These are phyloP conservation scores for Wickerhamiella dianesei DNA, from an alignment of 805 yeast species.

Conservation along the genomic window DNA sequence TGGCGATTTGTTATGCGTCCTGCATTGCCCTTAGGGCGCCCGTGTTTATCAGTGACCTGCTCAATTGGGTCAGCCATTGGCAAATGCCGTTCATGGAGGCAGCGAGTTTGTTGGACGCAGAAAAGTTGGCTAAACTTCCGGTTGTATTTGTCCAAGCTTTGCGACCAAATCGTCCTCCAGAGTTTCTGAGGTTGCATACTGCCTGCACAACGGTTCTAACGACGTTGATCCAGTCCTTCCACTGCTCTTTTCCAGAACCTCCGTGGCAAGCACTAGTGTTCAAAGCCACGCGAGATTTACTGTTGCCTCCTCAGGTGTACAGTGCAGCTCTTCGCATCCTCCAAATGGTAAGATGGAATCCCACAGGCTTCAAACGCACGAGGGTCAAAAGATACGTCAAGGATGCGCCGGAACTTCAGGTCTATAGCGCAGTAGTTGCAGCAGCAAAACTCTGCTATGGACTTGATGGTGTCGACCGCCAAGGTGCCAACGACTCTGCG, in stretches of 20 bases:
- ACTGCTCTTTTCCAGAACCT: conserved; percentile 8
- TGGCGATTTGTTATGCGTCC: conserved; percentile 22
- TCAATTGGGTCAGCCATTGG: conserved; percentile 19
- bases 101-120: conserved; percentile 5
- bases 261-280: conserved; percentile 32
- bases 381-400: background rate
- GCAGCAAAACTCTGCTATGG: conserved; percentile 17
- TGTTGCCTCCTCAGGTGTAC: conserved; percentile 40
- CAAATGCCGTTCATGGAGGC: conserved; percentile 24
- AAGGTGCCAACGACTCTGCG: conserved; percentile 3
- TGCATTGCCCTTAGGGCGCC: conserved; percentile 17
- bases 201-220: background rate
- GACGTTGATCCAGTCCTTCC: background rate
- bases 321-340: conserved; percentile 25
- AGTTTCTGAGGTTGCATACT: background rate
- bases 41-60: conserved; percentile 19
- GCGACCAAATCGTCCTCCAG: background rate
- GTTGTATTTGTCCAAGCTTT: conserved; percentile 1
- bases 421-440: conserved; percentile 7
- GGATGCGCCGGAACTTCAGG: conserved; percentile 8
- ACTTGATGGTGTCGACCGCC: conserved; percentile 16
- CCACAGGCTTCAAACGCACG: background rate
- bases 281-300: conserved; percentile 30
- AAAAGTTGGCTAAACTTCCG: conserved; percentile 6
- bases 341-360: background rate